Evolutionary conservation across 2,329 filamentous ascomycete species (phyloP), one percentile per base, ranked within the genome.

Genomic region (Alternaria gaisen): DNA sequence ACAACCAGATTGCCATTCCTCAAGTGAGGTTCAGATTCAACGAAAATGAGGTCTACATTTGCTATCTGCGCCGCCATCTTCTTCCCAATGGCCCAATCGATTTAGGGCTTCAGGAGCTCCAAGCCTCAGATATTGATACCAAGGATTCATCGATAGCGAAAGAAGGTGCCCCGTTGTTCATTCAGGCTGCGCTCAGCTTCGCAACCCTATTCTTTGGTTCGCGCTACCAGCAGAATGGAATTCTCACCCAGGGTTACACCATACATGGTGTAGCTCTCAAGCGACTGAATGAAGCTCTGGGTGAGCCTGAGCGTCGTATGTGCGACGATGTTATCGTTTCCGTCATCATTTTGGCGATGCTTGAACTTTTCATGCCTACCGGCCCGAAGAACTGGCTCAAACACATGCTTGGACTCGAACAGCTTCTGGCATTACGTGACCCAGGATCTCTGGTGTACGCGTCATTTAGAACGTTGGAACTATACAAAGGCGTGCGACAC

Each of bases 351-450:
- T 50, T 77, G 18, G 66, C 70, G 24, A 71, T 75, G 41, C 63
- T 73, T 30, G 74, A 77, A 50, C 56, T 57, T 8, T 60, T 74
- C 32, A 61, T 73, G 3, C 72, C 74, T 4, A 72, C 66, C 3
- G 71, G 72, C 1, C 61, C 67, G 2, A 61, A 61, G 16, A 60
- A 68, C 26, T 71, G 68, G 57, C 24, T 74, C 18, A 72, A 73
- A 28, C 74, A 77, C 48, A 74, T 76, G 64, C 43, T 59, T 38
- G 73, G 73, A 7, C 48, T 76, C 6, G 73, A 77, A 46, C 60
- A 57, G 32, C 53, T 77, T 6, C 58, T 76, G 8, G 66, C 63
- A 28, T 64, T 77, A 14, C 71, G 72, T 22, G 66, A 63, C 11
- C 68, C 67, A 2, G 53, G 24, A 3, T 52, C 46, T 7, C 34